phyloP scores from a whole-genome alignment of 2,329 filamentous ascomycete species.

The Pestalotiopsis fici region DNA sequence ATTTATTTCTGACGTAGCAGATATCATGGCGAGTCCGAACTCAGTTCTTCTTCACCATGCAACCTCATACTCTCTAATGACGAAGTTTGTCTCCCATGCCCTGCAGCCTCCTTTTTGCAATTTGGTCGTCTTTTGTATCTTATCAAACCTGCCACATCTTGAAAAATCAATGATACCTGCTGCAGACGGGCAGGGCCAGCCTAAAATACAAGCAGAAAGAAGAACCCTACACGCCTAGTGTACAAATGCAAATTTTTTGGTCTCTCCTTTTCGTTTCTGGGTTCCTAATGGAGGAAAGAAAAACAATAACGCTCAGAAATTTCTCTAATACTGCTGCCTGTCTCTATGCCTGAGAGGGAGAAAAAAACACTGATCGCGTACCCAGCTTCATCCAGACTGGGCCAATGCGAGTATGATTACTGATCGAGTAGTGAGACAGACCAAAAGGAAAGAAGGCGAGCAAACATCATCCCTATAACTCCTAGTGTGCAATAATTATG shows the following conservation, averaged over 20 bases:
- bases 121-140: neutral
- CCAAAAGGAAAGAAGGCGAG: neutral
- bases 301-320: neutral
- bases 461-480: conserved; percentile 5
- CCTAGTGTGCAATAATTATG: conserved; percentile 12
- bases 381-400: neutral
- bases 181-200: neutral
- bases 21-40: neutral
- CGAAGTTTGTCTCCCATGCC: neutral
- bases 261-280: neutral
- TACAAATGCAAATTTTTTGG: conserved; percentile 4
- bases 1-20: neutral
- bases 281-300: neutral
- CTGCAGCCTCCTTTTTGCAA: neutral
- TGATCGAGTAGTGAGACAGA: neutral
- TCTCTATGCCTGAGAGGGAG: conserved; percentile 1
- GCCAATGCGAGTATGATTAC: conserved; percentile 1
- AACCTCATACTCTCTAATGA: neutral
- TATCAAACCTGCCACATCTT: neutral
- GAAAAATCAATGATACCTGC: neutral
- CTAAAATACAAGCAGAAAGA: neutral
- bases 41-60: neutral
- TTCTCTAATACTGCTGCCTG: conserved; percentile 3
- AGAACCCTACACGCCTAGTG: neutral
- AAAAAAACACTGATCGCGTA: neutral